Evolutionary conservation across 768 basidiomycete species (phyloP), one percentile per base, ranked within the genome.

Genomic region (Suillus subaureus): DNA sequence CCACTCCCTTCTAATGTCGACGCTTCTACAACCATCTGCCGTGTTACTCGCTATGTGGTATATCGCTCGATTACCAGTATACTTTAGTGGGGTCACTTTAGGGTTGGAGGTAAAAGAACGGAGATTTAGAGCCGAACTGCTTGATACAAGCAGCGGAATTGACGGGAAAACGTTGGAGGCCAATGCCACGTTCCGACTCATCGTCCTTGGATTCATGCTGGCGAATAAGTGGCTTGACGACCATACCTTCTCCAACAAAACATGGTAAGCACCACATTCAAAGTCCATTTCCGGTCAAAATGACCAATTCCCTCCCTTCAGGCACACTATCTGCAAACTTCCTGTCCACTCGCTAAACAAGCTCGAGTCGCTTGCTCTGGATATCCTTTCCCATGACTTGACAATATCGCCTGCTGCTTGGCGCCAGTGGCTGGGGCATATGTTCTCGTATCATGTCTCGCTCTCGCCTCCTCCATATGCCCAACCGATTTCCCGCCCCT

Each of bases 151-250:
- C 55, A 71, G 80, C 23, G 65, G 76, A n/a, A 71, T 76, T 33
- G 86, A 87, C 47, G 69, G 70, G 2, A 85, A 87, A 55, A 77
- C 79, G 4, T 76, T 80, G 58, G 90, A 91, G 72, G 80, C 82
- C 7, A 83, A 82, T 66, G 88, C 87, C 1, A 87, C 89, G 13
- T 93, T 93, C 76, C 86, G 90, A 62, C 81, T 94, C 51, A 81
- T 93, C 65, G 84, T 94, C 28, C 81, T 94, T 28, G 92, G 92
- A 23, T 92, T 88, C 67, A 93, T 94, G 91, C 79, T 94, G 40
- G 91, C 92, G 23, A 93, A 93, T 76, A 94, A 94, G 78, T 93
- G 92, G 92, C 73, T 94, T 68, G 92, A 93, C 68, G 92, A 94
- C 70, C 92, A 94, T 71, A 93, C 92, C 0, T 94, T 93, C 77